Evolutionary conservation across 2,329 filamentous ascomycete genomes (phyloP).

Genomic region (Alternaria sp.): DNA sequence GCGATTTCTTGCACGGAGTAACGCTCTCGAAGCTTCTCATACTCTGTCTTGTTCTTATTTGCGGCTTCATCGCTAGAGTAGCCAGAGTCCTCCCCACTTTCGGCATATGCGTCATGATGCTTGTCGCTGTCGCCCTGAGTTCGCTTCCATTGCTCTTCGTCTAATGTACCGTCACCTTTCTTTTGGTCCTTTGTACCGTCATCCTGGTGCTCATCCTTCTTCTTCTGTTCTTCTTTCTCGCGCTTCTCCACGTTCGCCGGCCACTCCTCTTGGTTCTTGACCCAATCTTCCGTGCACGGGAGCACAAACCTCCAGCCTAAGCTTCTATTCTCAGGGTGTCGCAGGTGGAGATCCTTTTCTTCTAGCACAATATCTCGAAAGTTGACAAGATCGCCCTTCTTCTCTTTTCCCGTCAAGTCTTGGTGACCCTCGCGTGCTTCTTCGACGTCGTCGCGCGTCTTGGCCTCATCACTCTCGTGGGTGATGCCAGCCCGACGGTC

Average conservation of each 20-base stretch:
- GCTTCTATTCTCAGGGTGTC: conserved; percentile 56
- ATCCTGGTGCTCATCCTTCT: not conserved
- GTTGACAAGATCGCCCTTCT: conserved; percentile 48
- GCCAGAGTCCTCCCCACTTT: not conserved
- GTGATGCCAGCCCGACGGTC: conserved; percentile 50
- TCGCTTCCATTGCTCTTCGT: not conserved
- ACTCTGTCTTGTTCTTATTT: not conserved
- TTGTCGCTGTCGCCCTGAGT: not conserved
- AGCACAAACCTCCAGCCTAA: conserved; percentile 13
- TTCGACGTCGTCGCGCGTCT: conserved; percentile 33
- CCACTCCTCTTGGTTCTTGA: not conserved
- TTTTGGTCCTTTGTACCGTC: not conserved
- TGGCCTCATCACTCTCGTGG: conserved; percentile 8
- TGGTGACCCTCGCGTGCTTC: conserved; percentile 37
- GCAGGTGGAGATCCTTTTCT: conserved; percentile 55
- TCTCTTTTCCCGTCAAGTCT: conserved; percentile 32
- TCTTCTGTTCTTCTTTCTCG: not conserved
- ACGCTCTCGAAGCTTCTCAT: conserved; percentile 45
- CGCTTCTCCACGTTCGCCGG: not conserved
- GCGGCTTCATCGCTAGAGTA: not conserved
- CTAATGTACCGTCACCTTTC: not conserved
- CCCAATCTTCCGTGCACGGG: not conserved
- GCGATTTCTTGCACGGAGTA: conserved; percentile 55
- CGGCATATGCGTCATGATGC: not conserved
- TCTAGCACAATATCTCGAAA: conserved; percentile 46